Evolutionary conservation across 345 rosid species (phyloP).

Genomic region (Lumnitzera racemosa): DNA sequence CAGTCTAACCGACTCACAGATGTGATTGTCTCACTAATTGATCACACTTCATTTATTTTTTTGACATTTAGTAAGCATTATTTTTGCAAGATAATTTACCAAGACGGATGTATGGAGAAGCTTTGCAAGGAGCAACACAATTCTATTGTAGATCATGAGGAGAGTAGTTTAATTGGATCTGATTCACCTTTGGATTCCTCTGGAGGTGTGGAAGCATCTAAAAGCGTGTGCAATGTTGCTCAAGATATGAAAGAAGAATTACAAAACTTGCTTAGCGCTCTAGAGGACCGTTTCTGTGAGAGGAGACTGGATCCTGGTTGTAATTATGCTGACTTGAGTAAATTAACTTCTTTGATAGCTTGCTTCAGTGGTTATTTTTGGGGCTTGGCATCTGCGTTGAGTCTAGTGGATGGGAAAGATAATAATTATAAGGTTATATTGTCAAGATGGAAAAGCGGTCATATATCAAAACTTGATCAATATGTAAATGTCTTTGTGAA

Average conservation of each 20-base stretch:
- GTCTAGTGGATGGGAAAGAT: slow-evolving; percentile 25
- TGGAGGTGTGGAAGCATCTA: slow-evolving; percentile 31
- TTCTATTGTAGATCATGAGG: slow-evolving; percentile 19
- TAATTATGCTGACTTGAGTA: slow-evolving; percentile 29
- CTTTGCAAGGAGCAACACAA: slow-evolving; percentile 16
- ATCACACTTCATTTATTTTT: slow-evolving; percentile 66
- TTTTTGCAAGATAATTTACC: slow-evolving; percentile 21
- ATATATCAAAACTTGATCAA: slow-evolving; percentile 28
- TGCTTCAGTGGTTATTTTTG: slow-evolving; percentile 76
- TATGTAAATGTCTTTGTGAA: slow-evolving; percentile 32
- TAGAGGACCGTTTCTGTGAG: slow-evolving; percentile 28
- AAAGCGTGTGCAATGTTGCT: slow-evolving; percentile 26
- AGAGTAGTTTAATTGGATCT: slow-evolving; percentile 11
- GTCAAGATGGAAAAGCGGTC: slow-evolving; percentile 28
- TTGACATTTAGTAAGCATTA: slow-evolving; percentile 41
- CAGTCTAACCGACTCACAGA: slow-evolving; percentile 18
- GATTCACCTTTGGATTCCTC: slow-evolving; percentile 18
- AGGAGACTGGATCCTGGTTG: slow-evolving; percentile 18
- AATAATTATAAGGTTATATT: slow-evolving; percentile 26
- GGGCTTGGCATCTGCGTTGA: slow-evolving; percentile 65
- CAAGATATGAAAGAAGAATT: slow-evolving; percentile 54
- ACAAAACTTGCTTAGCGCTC: slow-evolving; percentile 30
- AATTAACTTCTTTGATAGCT: slow-evolving; percentile 41
- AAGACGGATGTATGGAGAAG: slow-evolving; percentile 10
- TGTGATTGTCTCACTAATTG: slow-evolving; percentile 52